Evolutionary conservation across 192 early-diverging fungal genomes (phyloP).

Genomic region (Obelidium mucronatum): DNA sequence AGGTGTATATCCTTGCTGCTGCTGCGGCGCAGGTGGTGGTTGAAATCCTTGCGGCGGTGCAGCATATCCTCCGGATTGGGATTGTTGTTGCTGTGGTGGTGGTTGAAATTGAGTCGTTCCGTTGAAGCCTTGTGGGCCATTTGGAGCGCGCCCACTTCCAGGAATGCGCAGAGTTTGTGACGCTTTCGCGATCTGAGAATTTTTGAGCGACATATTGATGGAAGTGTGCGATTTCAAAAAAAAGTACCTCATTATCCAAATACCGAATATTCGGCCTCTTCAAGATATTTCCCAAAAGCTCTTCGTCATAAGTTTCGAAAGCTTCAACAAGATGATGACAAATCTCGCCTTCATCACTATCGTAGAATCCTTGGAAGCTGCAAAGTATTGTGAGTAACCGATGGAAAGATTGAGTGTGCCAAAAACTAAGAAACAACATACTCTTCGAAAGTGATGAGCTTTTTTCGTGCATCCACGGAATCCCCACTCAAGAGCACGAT

Average conservation of each 20-base stretch:
- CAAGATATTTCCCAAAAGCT: constrained; percentile 58
- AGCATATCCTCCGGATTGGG: neutral
- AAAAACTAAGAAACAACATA: constrained; percentile 42
- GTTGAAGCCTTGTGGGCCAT: constrained; percentile 14
- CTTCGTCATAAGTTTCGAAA: constrained; percentile 72
- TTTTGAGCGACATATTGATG: no score
- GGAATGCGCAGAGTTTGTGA: constrained; percentile 29
- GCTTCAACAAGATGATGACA: constrained; percentile 65
- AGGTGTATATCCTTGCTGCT: no score
- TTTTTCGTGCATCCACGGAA: constrained; percentile 74
- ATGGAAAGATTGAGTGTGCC: no score
- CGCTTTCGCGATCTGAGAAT: constrained; percentile 32
- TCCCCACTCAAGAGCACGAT: constrained; percentile 74
- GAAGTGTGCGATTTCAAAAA: neutral
- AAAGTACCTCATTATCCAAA: constrained; percentile 72
- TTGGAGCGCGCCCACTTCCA: constrained; percentile 5
- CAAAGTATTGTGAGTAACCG: neutral
- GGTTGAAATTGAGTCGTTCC: neutral
- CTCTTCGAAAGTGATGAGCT: constrained; percentile 62
- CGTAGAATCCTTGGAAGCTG: constrained; percentile 57
- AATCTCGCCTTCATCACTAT: constrained; percentile 71
- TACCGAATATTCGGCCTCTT: constrained; percentile 65
- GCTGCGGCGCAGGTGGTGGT: no score
- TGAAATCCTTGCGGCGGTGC: neutral
- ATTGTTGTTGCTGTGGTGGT: neutral